Evolutionary conservation across 2,329 filamentous ascomycete species (phyloP), one percentile per base, ranked within the genome.

Genomic region (Penicillium sp.): DNA sequence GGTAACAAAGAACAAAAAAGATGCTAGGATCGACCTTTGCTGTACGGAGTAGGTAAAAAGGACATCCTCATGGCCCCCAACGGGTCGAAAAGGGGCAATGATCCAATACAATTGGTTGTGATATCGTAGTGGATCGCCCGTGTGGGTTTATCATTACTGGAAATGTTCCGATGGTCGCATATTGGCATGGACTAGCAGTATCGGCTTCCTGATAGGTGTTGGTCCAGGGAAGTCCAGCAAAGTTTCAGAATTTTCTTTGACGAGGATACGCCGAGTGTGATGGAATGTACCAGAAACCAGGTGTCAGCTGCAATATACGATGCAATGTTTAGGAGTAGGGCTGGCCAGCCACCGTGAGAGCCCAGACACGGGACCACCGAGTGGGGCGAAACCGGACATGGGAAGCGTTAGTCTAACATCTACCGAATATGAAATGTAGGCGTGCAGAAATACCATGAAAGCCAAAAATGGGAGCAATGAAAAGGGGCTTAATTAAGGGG

Each of bases 91-190:
- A 37, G 47, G 48, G 47, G 39, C 16, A 34, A 23, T 11, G 30
- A 34, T 35, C 37, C 23, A 37, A 25, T 42, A 25, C 30, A 23
- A 44, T 51, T 45, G 32, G 42, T 32, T 32, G 22, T 26, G 25
- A 8, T 28, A 23, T 26, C 18, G 18, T 22, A 22, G 44, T 50
- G 48, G 46, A 44, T 39, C 45, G 12, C 29, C 26, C 32, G 38
- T 41, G 32, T 42, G 42, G 45, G 37, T n/a, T 39, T 49, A 53
- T 53, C 50, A 53, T 47, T 52, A 48, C 50, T 48, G 26, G 33
- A 52, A 52, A 45, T 45, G 47, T 25, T 45, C 47, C 38, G 41
- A 43, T 31, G 20, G 39, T 44, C 38, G 34, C 29, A 40, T n/a
- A n/a, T 36, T 42, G 29, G 18, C 18, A 22, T 43, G 41, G 25